Percentiles rank a stretch among this genome's conserved stretches.
phyloP scores from a whole-genome alignment of 225 moss, liverwort and hornwort species.

The Ulota crispa region DNA sequence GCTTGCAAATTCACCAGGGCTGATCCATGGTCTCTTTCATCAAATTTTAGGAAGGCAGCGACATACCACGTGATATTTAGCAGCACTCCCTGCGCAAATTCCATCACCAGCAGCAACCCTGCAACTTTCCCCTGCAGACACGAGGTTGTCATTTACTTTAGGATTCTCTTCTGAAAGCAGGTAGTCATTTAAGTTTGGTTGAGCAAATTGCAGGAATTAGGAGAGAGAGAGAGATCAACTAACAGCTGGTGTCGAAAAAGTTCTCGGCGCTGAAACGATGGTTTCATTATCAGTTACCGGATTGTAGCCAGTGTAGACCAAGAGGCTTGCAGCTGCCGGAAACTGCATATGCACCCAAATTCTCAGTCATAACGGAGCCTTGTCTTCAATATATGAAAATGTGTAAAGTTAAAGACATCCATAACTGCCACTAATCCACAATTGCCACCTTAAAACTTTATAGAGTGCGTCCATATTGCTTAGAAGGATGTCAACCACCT shows the following conservation, averaged over 20 bases:
- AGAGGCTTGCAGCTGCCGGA: constrained; percentile 41
- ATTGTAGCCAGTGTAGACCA: constrained; percentile 52
- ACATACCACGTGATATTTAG: constrained; percentile 49
- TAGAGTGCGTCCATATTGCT: neutral
- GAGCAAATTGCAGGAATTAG: neutral
- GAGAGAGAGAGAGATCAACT: neutral
- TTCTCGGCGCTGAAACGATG: constrained; percentile 47
- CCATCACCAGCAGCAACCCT: constrained; percentile 57
- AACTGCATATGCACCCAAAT: constrained; percentile 42
- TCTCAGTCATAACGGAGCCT: neutral
- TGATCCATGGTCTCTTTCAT: neutral
- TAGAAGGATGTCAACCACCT: neutral
- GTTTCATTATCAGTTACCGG: constrained; percentile 38
- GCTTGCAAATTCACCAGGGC: neutral
- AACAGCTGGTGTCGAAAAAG: constrained; percentile 47
- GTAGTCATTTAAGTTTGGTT: neutral
- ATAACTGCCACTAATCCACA: neutral
- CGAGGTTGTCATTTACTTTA: neutral
- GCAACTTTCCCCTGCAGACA: constrained; percentile 43
- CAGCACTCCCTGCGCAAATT: constrained; percentile 47
- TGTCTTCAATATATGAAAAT: neutral
- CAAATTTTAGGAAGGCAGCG: constrained; percentile 1
- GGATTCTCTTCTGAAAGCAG: neutral
- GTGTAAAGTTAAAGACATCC: neutral
- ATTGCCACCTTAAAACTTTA: neutral